Base-by-base conservation (phyloP, 371 early-diverging fungal species). In the Apophysomyces variabilis region DNA sequence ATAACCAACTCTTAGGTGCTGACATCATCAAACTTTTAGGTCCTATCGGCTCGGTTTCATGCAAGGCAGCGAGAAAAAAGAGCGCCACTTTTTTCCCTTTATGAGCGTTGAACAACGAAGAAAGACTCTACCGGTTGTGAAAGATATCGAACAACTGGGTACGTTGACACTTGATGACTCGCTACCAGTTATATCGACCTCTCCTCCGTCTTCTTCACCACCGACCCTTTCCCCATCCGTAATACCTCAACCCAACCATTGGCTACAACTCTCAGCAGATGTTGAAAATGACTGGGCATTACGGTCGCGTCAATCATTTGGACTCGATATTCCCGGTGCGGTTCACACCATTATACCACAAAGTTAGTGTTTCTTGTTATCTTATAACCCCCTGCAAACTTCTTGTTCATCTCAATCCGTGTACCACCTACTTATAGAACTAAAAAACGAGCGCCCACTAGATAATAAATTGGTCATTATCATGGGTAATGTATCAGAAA, bases 381-480 rank as follows among this genome's bases (percentile, higher is more conserved):
- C 32, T 3, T 26, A 26, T 3, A 26, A 26, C 32, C 32, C 39
- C 32, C 13, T 36, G 12, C 41, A 41, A 13, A 3, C 41, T 26
- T 26, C 41, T 41, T 41, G 3, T 58, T 26, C 44, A 36, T n/a
- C 18, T 57, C 4, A 46, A 47, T 26, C 38, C 60, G 21, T 41
- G 12, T 39, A 32, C 12, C 35, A 21, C 54, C 54, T 50, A 5
- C 21, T 3, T 44, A 41, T 68, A 77, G 79, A 69, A 64, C 57
- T 69, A 32, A 68, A 66, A 18, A 68, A 66, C 32, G 79, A 80
- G 39, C 69, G 73, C 43, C 78, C 70, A 37, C 43, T 75, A 11
- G 84, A 83, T 66, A 79, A 75, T 37, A 89, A 87, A 70, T 60
- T 87, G 44, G 87, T 84, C 7, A 84, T 89, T 21, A 77, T 87